Percentiles rank a stretch among this genome's conserved stretches.
phyloP scores from a whole-genome alignment of 2,329 filamentous ascomycete species.

The Xylariales sp. region DNA sequence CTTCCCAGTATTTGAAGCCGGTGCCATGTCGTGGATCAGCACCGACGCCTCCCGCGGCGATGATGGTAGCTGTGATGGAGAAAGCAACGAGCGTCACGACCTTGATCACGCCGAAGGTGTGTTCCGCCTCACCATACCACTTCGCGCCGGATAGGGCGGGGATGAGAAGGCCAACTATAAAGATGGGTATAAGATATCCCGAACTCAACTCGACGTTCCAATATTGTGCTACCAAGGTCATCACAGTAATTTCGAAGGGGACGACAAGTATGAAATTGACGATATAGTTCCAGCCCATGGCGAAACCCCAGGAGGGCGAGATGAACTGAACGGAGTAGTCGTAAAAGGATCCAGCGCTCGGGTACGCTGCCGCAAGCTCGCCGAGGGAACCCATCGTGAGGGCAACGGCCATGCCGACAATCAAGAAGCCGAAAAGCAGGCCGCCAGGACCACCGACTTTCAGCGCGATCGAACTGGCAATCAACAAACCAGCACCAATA shows the following conservation, averaged over 20 bases:
- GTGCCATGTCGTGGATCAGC: constrained; percentile 40
- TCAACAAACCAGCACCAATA: constrained; percentile 32
- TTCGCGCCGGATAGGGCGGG: constrained; percentile 43
- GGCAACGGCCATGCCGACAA: constrained; percentile 28
- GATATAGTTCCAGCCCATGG: constrained; percentile 36
- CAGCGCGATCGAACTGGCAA: constrained; percentile 28
- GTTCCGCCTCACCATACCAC: constrained; percentile 45
- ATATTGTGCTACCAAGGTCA: constrained; percentile 25
- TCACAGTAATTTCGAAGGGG: constrained; percentile 33
- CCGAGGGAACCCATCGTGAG: constrained; percentile 23
- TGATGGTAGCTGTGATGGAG: constrained; percentile 50
- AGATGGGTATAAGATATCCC: constrained; percentile 30
- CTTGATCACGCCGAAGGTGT: constrained; percentile 47
- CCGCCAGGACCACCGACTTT: constrained; percentile 26
- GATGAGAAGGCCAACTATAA: constrained; percentile 32
- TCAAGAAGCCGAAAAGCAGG: constrained; percentile 26
- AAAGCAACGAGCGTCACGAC: constrained; percentile 49
- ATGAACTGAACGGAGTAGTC: constrained; percentile 33
- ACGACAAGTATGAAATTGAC: constrained; percentile 32
- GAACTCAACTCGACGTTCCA: constrained; percentile 22
- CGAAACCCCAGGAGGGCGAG: constrained; percentile 32
- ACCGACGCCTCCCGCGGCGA: constrained; percentile 45
- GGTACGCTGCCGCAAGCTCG: constrained; percentile 25
- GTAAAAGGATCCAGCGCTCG: constrained; percentile 33
- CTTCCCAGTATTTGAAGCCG: constrained; percentile 46